Percentiles rank a stretch among this genome's conserved stretches.
Evolutionary conservation across 2,329 filamentous ascomycete species (phyloP).

Genomic region (Fusarium sp.): DNA sequence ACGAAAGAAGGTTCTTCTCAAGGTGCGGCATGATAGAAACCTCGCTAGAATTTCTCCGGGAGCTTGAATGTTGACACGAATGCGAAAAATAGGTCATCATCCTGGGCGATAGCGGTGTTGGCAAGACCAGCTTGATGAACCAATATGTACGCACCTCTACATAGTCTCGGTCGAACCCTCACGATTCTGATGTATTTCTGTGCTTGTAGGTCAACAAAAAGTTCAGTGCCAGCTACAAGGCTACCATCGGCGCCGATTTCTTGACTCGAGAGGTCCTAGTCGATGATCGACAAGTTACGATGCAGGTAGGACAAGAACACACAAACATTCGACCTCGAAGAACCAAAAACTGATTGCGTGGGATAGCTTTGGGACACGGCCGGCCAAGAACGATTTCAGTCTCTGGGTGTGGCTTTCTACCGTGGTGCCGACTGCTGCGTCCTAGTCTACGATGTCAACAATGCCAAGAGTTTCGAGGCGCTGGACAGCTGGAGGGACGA

Average conservation of each 20-base stretch:
- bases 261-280: conserved; percentile 97
- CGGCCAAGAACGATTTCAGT: conserved; percentile 97
- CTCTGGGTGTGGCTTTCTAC: conserved; percentile 96
- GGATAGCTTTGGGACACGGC: conserved; percentile 94
- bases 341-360: conserved; percentile 10
- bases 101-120: conserved; percentile 97
- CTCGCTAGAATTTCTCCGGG: background rate
- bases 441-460: conserved; percentile 98
- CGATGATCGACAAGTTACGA: conserved; percentile 96
- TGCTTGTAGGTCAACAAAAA: conserved; percentile 94
- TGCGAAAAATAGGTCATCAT: conserved; percentile 83
- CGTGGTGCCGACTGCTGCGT: conserved; percentile 97
- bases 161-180: background rate
- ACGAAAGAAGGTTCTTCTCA: conserved; percentile 90
- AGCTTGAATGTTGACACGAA: conserved; percentile 27
- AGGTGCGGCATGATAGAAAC: conserved; percentile 64
- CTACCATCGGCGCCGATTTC: conserved; percentile 98
- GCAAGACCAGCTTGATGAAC: conserved; percentile 99
- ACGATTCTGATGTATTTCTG: conserved; percentile 24
- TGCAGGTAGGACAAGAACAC: conserved; percentile 75
- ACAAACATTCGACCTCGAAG: conserved; percentile 9
- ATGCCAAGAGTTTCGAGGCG: conserved; percentile 98
- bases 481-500: conserved; percentile 99
- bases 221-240: conserved; percentile 99
- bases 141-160: conserved; percentile 85